Conservation (phyloP, 805 yeast species). For the Metschnikowia cubensis region DNA sequence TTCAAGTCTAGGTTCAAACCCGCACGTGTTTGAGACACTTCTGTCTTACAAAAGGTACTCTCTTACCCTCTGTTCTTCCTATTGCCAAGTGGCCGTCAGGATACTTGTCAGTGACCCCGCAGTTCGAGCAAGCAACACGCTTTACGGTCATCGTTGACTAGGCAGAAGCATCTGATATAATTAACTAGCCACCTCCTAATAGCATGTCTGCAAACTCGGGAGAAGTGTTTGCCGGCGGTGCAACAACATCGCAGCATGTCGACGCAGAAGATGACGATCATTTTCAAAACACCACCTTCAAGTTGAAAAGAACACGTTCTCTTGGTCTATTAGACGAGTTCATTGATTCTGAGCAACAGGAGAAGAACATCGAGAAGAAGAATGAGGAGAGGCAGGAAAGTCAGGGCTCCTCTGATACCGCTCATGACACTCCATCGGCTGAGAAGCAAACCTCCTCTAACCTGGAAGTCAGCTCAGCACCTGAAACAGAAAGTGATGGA, state of each 20-base stretch:
- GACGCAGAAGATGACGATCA: conserved; percentile 70
- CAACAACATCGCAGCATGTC: conserved; percentile 61
- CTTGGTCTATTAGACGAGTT: conserved; percentile 75
- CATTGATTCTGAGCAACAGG: conserved; percentile 40
- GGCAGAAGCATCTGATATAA: background rate
- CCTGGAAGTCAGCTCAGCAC: background rate
- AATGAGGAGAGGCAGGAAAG: conserved; percentile 11
- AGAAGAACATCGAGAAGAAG: conserved; percentile 12
- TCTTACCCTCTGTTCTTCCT: background rate
- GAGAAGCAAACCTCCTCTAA: conserved; percentile 1
- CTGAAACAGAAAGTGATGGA: conserved; percentile 7
- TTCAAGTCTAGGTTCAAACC: background rate
- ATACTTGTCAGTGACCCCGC: background rate
- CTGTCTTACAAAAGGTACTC: background rate
- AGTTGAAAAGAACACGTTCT: conserved; percentile 76
- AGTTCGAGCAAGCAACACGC: background rate
- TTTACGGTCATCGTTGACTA: background rate
- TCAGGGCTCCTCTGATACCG: background rate
- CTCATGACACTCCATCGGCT: background rate
- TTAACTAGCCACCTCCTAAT: background rate
- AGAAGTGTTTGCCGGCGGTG: conserved; percentile 50
- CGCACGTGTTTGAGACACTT: background rate
- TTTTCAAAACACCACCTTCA: conserved; percentile 66
- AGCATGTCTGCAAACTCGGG: conserved; percentile 14
- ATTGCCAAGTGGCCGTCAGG: background rate